Base-by-base conservation (phyloP, 345 rosid species). In the Brassica rapa region DNA sequence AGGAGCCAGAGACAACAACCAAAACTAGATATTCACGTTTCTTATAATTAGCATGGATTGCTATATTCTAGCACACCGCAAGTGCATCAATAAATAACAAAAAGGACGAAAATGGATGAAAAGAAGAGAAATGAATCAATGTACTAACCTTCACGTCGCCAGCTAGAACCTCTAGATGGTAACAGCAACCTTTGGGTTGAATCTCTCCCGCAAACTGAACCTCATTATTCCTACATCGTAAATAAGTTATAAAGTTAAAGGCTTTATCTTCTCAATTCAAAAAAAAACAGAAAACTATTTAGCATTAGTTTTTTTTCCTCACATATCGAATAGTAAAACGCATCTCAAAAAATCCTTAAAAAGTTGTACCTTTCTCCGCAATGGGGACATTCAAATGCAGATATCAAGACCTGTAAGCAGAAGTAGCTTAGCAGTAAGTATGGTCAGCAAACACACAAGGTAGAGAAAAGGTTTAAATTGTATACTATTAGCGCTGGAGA, bases 201-300 rank as follows among this genome's bases (percentile, higher is more conserved):
- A 94, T 87, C 87, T 92, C 97, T 1, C 97, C 98, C 0, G 97
- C 98, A 85, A 92, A 94, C 84, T 94, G 97, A 75, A 92, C 97
- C 82, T 94, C 95, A 84, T 92, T 92, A 74, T 94, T 94, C 89
- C 98, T 88, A 72, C n/a, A n/a, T n/a, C n/a, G n/a, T n/a, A n/a
- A n/a, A 41, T 61, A 0, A 53, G 8, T n/a, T 30, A 19, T 23
- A 4, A 25, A 33, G 7, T 23, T 15, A 30, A 12, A 27, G 55
- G 53, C 21, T 15, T 39, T 4, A 21, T 59, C 62, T 72, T 32
- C 4, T 11, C 5, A 24, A n/a, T n/a, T n/a, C n/a, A n/a, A n/a
- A n/a, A n/a, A n/a, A n/a, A n/a, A n/a, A n/a, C n/a, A n/a, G n/a
- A n/a, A n/a, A n/a, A 14, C 21, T 23, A 16, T 5, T 3, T 49